Conservation (phyloP, 108 stramenopile species). For the Epithemia pelagica region DNA sequence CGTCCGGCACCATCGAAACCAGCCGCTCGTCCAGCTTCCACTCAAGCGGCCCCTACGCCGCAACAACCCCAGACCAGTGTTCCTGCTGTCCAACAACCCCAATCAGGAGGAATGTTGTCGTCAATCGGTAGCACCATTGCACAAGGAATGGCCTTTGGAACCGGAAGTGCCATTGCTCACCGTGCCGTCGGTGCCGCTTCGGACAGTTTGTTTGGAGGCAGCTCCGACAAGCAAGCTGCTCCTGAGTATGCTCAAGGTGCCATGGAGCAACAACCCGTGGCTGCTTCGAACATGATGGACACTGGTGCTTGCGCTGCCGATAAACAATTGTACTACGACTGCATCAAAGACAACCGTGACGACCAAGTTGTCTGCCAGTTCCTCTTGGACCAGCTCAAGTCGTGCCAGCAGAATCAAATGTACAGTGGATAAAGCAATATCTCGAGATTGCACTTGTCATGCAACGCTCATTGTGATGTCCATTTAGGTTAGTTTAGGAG, state of each 20-base stretch:
- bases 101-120: conserved; percentile 82
- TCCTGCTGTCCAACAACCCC: conserved; percentile 19
- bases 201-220: conserved; percentile 59
- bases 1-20: conserved; percentile 13
- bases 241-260: conserved; percentile 9
- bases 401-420: conserved; percentile 57
- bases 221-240: conserved; percentile 13
- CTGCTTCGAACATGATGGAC: conserved; percentile 4
- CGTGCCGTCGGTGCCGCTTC: conserved; percentile 85
- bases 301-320: conserved; percentile 79
- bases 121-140: conserved; percentile 94
- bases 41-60: conserved; percentile 29
- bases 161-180: conserved; percentile 94
- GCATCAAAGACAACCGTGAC: conserved; percentile 83
- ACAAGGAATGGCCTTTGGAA: conserved; percentile 98
- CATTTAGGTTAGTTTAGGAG: no score
- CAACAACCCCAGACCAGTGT: conserved; percentile 41
- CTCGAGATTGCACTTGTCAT: no score
- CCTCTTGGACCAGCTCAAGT: conserved; percentile 85
- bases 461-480: no score
- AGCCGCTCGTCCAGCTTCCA: conserved; percentile 17
- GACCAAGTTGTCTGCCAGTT: conserved; percentile 88
- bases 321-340: conserved; percentile 90
- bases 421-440: background rate
- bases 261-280: conserved; percentile 15